phyloP scores from a whole-genome alignment of 2,329 filamentous ascomycete genomes.

The Raffaelea ambrosiae region DNA sequence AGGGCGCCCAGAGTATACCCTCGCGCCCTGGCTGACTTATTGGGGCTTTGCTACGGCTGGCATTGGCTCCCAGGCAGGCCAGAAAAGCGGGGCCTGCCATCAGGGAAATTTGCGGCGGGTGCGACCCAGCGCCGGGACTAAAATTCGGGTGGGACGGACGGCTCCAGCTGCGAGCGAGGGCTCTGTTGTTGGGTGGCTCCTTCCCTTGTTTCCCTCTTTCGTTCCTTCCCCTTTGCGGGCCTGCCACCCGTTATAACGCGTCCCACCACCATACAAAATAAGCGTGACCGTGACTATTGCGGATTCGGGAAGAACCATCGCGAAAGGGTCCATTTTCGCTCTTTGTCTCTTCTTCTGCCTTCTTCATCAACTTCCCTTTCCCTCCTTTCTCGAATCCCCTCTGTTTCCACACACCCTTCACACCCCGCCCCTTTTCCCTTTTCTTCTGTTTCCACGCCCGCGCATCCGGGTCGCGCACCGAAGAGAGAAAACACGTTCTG shows the following conservation, averaged over 20 bases:
- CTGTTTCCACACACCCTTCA: too few species aligned
- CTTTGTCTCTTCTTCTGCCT: background rate
- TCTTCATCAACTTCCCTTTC: background rate
- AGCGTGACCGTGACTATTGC: constrained; percentile 3
- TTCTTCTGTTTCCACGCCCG: background rate
- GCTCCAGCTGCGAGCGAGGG: background rate
- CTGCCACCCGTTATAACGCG: constrained; percentile 4
- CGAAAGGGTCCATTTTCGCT: background rate
- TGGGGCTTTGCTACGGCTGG: too few species aligned
- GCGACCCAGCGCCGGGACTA: background rate
- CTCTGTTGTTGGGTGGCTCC: constrained; percentile 4
- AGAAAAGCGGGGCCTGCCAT: background rate
- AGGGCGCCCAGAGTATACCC: too few species aligned
- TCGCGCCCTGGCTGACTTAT: too few species aligned
- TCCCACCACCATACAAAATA: constrained; percentile 1
- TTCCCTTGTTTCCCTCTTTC: constrained; percentile 2
- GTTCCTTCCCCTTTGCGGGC: too few species aligned
- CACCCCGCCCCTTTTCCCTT: background rate
- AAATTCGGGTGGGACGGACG: constrained; percentile 5
- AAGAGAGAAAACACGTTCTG: too few species aligned
- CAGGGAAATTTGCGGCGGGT: background rate
- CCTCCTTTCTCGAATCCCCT: background rate
- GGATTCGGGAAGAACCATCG: background rate
- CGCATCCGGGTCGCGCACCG: background rate
- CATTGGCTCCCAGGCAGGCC: too few species aligned